Base-by-base conservation (phyloP, 1,284 basidiomycete genomes). In the Apiotrichum sp. region DNA sequence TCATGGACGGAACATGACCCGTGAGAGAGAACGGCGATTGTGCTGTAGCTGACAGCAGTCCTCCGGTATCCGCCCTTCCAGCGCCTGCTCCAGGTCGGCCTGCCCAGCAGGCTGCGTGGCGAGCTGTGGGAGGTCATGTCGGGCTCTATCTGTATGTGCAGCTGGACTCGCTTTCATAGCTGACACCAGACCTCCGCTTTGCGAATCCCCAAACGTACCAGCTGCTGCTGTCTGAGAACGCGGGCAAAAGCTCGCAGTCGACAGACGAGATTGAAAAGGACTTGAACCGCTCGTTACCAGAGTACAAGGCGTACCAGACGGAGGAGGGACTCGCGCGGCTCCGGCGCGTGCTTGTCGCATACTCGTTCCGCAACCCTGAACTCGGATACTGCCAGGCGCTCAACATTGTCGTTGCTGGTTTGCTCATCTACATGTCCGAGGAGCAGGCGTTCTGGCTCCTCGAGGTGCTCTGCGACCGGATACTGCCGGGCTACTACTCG, bases 211-310 rank as follows among this genome's bases (percentile, higher is more conserved):
- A 93, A 16, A 81, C 84, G 62, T 99, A 97, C 72, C 80, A 85
- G n/a, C 80, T 81, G 4, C 80, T 98, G 33, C 77, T 97, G 7
- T 82, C 84, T 51, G 85, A 90, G 52, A 87, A 95, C 72, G 81
- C 82, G 55, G 93, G 90, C 10, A 82, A 86, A 57, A 85, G 84
- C 29, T 93, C 83, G 52, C 88, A 88, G 7, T 93, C 90, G 66
- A 96, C 95, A 0, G 96, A 99, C 72, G 96, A 99, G 73, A 99
- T 99, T 50, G 96, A 98, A 77, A 99, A 99, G 77, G 96, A 99
- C 73, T 77, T 99, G 41, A 95, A 97, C 76, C 83, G 96, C 22
- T 92, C 89, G 77, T 77, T 97, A 57, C 93, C 93, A 0, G 93
- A 97, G 70, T 97, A 96, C 74, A 86, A 90, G 34, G 93, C 91